A percentile compares a stretch with the other conserved stretches of the same genome.
phyloP scores from a whole-genome alignment of 2,329 filamentous ascomycete species.

The Colletotrichum horii region DNA sequence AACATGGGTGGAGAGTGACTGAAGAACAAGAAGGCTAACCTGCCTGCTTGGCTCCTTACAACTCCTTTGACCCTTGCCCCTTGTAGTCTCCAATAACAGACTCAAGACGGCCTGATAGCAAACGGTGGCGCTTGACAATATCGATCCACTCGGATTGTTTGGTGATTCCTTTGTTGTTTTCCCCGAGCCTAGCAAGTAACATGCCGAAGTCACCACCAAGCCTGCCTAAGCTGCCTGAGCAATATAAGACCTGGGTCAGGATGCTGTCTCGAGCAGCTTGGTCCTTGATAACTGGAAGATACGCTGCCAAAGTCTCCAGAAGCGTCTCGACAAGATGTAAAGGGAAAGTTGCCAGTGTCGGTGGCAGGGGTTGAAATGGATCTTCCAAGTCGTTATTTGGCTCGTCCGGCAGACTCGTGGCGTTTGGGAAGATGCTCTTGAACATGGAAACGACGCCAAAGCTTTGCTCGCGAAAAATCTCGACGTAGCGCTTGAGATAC shows the following conservation, averaged over 20 bases:
- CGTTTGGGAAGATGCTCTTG: constrained; percentile 81
- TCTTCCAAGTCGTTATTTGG: constrained; percentile 30
- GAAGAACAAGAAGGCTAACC: background rate
- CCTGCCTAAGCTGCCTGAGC: constrained; percentile 86
- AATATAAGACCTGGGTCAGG: constrained; percentile 91
- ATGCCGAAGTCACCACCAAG: constrained; percentile 93
- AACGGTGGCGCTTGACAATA: constrained; percentile 84
- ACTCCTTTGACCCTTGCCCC: constrained; percentile 16
- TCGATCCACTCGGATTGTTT: constrained; percentile 76
- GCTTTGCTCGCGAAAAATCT: constrained; percentile 96
- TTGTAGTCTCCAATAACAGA: constrained; percentile 65
- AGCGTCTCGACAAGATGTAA: constrained; percentile 83
- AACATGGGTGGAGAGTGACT: background rate
- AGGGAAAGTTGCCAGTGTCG: constrained; percentile 83
- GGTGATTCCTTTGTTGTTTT: background rate
- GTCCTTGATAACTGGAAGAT: constrained; percentile 83
- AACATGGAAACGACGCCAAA: constrained; percentile 97
- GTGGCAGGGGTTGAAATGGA: constrained; percentile 68
- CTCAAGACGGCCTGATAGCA: constrained; percentile 81
- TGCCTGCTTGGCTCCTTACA: background rate
- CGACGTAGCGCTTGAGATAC: constrained; percentile 93
- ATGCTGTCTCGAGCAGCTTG: constrained; percentile 83
- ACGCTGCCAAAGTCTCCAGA: constrained; percentile 74
- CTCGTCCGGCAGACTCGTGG: constrained; percentile 27
- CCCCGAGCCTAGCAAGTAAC: constrained; percentile 71